Conservation (phyloP, 2,329 filamentous ascomycete species). For the Colletotrichum musicola region DNA sequence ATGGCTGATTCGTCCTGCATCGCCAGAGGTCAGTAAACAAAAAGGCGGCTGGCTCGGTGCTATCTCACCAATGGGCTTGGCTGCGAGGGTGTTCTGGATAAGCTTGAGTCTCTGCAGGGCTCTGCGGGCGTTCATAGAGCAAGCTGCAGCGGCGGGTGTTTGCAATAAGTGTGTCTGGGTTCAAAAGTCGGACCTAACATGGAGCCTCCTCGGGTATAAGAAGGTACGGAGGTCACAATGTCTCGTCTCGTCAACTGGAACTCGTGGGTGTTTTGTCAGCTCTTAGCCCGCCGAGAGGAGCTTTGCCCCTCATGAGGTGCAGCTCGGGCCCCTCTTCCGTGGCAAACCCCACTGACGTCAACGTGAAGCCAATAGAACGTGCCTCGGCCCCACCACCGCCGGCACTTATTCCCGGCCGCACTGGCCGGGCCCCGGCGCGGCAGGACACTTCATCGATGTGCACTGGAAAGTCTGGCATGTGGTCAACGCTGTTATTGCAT, state of each 20-base stretch:
- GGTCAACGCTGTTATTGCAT: neutral
- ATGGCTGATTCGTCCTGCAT: slow-evolving; percentile 28
- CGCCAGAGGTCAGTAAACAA: neutral
- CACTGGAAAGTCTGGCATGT: neutral
- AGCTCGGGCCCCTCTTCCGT: neutral
- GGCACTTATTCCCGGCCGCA: neutral
- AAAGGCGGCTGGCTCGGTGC: neutral
- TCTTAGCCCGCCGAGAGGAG: slow-evolving; percentile 26
- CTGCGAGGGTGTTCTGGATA: slow-evolving; percentile 28
- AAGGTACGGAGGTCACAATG: slow-evolving; percentile 21
- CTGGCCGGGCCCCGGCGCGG: too few species aligned
- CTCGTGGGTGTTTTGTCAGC: slow-evolving; percentile 7
- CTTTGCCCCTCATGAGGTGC: slow-evolving; percentile 14
- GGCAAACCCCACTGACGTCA: slow-evolving; percentile 35
- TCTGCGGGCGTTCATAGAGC: slow-evolving; percentile 35
- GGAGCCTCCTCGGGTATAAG: slow-evolving; percentile 32
- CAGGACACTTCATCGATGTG: neutral
- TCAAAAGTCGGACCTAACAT: slow-evolving; percentile 24
- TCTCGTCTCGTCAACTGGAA: slow-evolving; percentile 4
- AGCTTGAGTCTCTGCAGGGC: slow-evolving; percentile 36
- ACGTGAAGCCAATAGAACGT: slow-evolving; percentile 22
- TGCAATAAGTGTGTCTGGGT: neutral
- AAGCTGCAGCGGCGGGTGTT: neutral
- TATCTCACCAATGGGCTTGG: slow-evolving; percentile 17
- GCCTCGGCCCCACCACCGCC: slow-evolving; percentile 1